Evolutionary conservation across 345 rosid genomes (phyloP), one percentile per base, ranked within the genome.

Genomic region (Corchorus olitorius): DNA sequence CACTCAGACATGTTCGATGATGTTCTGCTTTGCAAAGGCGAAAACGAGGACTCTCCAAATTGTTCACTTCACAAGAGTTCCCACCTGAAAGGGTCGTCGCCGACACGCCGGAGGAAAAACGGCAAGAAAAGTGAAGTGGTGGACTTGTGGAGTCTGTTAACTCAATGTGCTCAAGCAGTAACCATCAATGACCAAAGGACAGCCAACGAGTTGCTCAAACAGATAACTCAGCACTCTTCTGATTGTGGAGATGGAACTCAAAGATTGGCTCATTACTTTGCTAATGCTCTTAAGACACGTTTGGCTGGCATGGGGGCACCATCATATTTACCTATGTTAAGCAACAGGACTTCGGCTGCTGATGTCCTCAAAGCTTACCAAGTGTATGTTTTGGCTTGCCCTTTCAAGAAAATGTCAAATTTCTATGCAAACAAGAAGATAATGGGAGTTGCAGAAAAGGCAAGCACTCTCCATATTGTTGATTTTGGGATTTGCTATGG

Each of bases 401-500:
- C 83, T 19, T 76, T 72, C 17, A 80, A 33, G 78, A 84, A 75
- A 72, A 79, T 83, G 53, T 78, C 87, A 48, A 54, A 81, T 78
- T 83, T 80, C 78, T 81, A 83, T 65, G 72, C 87, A 9, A 86
- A 82, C 55, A 79, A 64, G 76, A 79, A 77, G 20, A 83, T 86
- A 22, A 77, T 78, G 81, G 75, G 86, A 33, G 62, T 79, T 8
- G 73, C 85, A 52, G 81, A 83, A 65, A 73, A 73, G 55, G 86
- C 84, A 17, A 70, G 74, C 11, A 83, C 65, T 70, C 67, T 89
- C 33, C 91, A 89, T 75, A 82, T 89, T 13, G 84, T 89, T 61
- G 89, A 89, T 74, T 89, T 89, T 34, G 91, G 93, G 39, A 85
- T 87, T 70, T 37, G 76, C 5, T 83, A 84, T 56, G 93, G 91